Conservation (phyloP, 129 eudicot species). For the Lactuca sativa region DNA sequence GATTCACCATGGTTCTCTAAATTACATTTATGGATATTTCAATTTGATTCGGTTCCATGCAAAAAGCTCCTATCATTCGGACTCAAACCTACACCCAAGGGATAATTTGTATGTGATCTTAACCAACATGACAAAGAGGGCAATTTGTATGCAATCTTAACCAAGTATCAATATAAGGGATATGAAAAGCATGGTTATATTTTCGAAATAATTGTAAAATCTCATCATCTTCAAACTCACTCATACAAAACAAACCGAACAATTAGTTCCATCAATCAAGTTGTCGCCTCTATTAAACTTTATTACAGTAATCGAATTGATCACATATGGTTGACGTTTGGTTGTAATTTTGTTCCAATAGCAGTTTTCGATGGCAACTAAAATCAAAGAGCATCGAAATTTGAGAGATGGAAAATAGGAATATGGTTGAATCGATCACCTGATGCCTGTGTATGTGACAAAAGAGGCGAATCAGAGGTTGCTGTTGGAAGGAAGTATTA, state of each 20-base stretch:
- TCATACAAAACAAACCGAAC: conserved; percentile 64
- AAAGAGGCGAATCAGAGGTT: no score
- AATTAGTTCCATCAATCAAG: conserved; percentile 39
- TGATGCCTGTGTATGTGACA: no score
- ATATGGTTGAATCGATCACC: no score
- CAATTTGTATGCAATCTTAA: conserved; percentile 59
- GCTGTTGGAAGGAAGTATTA: no score
- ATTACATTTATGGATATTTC: conserved; percentile 13
- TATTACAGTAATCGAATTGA: conserved; percentile 40
- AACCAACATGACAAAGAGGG: conserved; percentile 67
- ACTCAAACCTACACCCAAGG: conserved; percentile 15
- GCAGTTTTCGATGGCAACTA: no score
- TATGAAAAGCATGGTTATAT: conserved; percentile 51
- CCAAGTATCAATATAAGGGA: conserved; percentile 52
- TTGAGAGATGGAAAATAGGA: no score
- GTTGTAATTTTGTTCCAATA: no score
- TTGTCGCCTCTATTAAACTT: conserved; percentile 24
- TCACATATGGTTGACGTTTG: conserved; percentile 41
- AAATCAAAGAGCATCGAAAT: no score
- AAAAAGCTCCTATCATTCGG: conserved; percentile 22
- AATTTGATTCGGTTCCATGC: not conserved
- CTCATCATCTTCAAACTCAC: conserved; percentile 55
- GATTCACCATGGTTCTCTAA: conserved; percentile 21
- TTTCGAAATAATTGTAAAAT: conserved; percentile 52
- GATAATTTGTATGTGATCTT: conserved; percentile 13